Evolutionary conservation across 2,329 filamentous ascomycete species (phyloP), one percentile per base, ranked within the genome.

Genomic region (Dactylellina parvicollis): DNA sequence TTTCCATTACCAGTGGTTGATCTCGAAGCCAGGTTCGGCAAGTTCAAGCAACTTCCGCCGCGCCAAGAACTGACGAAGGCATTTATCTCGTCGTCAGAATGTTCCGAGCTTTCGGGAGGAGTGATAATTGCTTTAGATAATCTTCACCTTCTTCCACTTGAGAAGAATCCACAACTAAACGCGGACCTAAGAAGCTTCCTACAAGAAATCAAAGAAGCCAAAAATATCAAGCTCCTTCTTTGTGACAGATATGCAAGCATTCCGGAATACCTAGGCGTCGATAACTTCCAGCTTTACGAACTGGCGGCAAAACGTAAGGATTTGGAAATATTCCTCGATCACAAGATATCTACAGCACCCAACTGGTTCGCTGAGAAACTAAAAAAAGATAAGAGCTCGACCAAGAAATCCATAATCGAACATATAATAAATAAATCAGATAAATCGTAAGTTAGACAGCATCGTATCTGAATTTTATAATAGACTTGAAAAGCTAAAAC

Each of bases 111-210:
- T 16, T 36, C 57, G 16, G 47, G 26, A 10, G 57, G 57, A 20
- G 22, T 62, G 12, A 20, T 62, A n/a, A 10, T 62, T 34, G 57
- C 44, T 12, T 10, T 62, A 30, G 57, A 62, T 18, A 62, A 62
- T 32, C 57, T 62, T 22, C 57, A 62, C 36, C 44, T 62, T 18
- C 32, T 62, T 26, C 32, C 57, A 7, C 32, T 62, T 18, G 44
- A 62, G 38, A 36, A 44, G 10, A 60, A 32, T 49, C n/a, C 7
- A 24, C 24, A 12, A 20, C 12, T 62, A n/a, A 44, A 40, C 7
- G 44, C 50, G 3, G 32, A 24, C 30, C 26, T 62, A 30, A 30
- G 36, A 14, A 32, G 52, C 16, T 50, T 62, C 14, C 32, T 62
- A 5, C 40, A 28, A 1, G 36, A 50, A 2, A 28, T 62, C n/a